These are phyloP conservation scores for Endocarpon pusillum DNA, from an alignment of 495 filamentous ascomycete species.

Conservation along the genomic window DNA sequence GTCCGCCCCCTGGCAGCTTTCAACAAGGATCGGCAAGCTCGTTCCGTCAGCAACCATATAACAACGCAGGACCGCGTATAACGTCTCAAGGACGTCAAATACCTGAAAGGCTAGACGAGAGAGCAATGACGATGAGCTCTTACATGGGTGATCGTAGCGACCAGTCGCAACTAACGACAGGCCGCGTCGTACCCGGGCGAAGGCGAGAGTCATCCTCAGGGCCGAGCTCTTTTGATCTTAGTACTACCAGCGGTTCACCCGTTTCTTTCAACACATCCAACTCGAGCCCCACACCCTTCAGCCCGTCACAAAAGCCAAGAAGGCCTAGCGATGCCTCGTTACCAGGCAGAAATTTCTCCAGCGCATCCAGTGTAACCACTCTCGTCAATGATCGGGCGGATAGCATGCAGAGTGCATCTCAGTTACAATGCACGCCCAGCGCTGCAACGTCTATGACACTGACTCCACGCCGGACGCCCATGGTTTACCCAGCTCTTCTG, in stretches of 20 bases:
- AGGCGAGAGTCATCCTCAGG: slow-evolving; percentile 46
- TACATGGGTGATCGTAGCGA: slow-evolving; percentile 68
- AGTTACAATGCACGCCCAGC: slow-evolving; percentile 13
- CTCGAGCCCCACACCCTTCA: too few relatives aligned
- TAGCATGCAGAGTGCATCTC: slow-evolving; percentile 27
- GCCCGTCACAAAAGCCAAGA: too few relatives aligned
- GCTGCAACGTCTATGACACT: slow-evolving; percentile 15
- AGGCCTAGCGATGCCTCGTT: slow-evolving; percentile 28
- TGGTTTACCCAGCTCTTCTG: slow-evolving; percentile 85
- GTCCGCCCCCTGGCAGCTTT: slow-evolving; percentile 45
- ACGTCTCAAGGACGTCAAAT: slow-evolving; percentile 81
- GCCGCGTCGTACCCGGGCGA: slow-evolving; percentile 63
- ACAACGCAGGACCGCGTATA: slow-evolving; percentile 46
- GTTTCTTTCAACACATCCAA: slow-evolving; percentile 9
- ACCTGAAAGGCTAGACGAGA: slow-evolving; percentile 79
- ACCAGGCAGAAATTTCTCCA: slow-evolving; percentile 57
- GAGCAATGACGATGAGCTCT: slow-evolving; percentile 88
- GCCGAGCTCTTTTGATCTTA: too few relatives aligned
- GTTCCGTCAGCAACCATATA: slow-evolving; percentile 62
- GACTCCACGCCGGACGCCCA: slow-evolving; percentile 42
- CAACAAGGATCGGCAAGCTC: slow-evolving; percentile 50
- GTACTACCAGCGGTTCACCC: slow-evolving; percentile 3
- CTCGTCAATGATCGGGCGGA: slow-evolving; percentile 34
- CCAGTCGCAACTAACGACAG: slow-evolving; percentile 74
- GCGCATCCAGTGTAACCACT: slow-evolving; percentile 88